Evolutionary conservation across 164 flowering plant genomes (phyloP), one percentile per base, ranked within the genome.

Genomic region (Sedum album): DNA sequence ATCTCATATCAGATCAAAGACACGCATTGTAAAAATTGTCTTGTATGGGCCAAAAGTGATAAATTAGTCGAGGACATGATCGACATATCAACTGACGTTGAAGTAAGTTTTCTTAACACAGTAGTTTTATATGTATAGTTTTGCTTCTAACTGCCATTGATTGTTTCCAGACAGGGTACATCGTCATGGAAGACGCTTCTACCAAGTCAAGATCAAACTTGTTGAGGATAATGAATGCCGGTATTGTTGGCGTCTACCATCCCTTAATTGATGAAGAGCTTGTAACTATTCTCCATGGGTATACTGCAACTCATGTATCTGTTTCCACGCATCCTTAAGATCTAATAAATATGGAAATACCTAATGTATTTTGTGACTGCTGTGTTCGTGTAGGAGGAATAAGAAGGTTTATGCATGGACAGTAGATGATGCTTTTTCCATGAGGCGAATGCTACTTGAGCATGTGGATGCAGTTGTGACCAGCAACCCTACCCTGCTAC

Each of bases 11-110:
- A 93, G 98, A 82, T 91, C 21, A 71, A 85, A 69, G 82, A 70
- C 74, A 76, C 87, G 21, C 66, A 76, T 23, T 91, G 97, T 69
- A 79, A 57, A 65, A 91, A 86, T 76, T 94, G 99, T 74, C 69
- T 94, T 70, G 79, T 94, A n/a, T 94, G 99, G 99, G 88, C 96
- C 6, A 94, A 94, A 85, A 91, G 96, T 66, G 99, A 94, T 73
- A 78, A 20, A 67, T 69, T 94, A 68, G 91, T 75, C 5, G 85
- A 92, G 78, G 96, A 91, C 36, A 71, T 90, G 30, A 85, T 88
- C 69, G 84, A 76, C 73, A 76, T 78, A 28, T 81, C 93, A 33
- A 49, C 87, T 25, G 80, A 86, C 70, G 69, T 79, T 23, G 65
- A 65, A 81, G 98, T 90, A 74, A 80, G 77, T 49, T 53, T 53